phyloP scores from a whole-genome alignment of 306 rosid genomes.

The Prunus padus region DNA sequence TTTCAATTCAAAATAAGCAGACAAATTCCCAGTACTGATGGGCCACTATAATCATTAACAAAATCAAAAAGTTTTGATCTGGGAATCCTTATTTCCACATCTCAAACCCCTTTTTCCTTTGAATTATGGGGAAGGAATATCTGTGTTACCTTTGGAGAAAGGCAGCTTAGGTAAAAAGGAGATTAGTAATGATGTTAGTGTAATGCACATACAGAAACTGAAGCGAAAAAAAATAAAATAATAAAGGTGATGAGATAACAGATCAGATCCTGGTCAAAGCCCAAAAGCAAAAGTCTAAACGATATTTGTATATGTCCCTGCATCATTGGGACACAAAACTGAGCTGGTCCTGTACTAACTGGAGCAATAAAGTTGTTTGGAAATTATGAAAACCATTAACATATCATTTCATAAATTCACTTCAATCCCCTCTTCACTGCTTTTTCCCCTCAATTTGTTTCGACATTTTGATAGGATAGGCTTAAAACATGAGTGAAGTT shows the following conservation, averaged over 20 bases:
- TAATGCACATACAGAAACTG: constrained; percentile 28
- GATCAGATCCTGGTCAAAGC: constrained; percentile 38
- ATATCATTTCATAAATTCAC: constrained; percentile 31
- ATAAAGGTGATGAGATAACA: neutral
- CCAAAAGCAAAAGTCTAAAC: constrained; percentile 18
- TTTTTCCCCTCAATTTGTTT: constrained; percentile 27
- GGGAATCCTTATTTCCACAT: constrained; percentile 44
- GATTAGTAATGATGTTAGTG: constrained; percentile 41
- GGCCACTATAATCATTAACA: constrained; percentile 37
- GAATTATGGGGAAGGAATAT: constrained; percentile 48
- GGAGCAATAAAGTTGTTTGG: constrained; percentile 31
- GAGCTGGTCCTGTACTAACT: constrained; percentile 32
- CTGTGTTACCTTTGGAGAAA: constrained; percentile 52
- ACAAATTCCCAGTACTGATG: constrained; percentile 33
- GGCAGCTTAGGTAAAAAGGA: constrained; percentile 32
- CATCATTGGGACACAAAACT: constrained; percentile 29
- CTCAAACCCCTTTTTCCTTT: constrained; percentile 29
- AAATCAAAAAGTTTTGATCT: constrained; percentile 34
- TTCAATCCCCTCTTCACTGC: constrained; percentile 28
- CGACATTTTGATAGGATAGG: neutral
- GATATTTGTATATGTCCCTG: neutral
- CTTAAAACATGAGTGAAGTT: constrained; percentile 21
- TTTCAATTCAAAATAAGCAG: constrained; percentile 33
- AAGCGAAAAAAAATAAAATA: no score
- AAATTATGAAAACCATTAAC: constrained; percentile 31